These are phyloP conservation scores for Colletotrichum coccodes DNA, from an alignment of 2,329 filamentous ascomycete species.

Conservation along the genomic window DNA sequence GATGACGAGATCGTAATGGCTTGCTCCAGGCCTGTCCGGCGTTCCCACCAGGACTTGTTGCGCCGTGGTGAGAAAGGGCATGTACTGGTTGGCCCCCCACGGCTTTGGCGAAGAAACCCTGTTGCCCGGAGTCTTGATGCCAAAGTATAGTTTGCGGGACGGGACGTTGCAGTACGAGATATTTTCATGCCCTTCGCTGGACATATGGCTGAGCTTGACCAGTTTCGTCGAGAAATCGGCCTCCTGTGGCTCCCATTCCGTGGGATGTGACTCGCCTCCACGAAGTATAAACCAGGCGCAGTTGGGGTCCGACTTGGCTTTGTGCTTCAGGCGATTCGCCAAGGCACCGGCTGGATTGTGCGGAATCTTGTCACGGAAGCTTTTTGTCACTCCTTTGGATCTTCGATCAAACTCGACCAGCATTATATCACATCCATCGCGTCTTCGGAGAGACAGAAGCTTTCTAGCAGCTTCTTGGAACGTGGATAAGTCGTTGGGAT, in stretches of 20 bases:
- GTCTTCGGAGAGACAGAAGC: slow-evolving; percentile 36
- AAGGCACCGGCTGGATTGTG: background rate
- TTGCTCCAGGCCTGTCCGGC: background rate
- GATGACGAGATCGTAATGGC: slow-evolving; percentile 11
- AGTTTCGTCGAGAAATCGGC: slow-evolving; percentile 30
- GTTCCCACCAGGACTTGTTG: slow-evolving; percentile 40
- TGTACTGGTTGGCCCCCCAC: slow-evolving; percentile 41
- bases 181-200: background rate
- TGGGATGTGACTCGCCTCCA: slow-evolving; percentile 4
- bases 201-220: slow-evolving; percentile 2
- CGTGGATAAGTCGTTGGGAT: slow-evolving; percentile 33
- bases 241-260: slow-evolving; percentile 36
- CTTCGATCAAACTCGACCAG: slow-evolving; percentile 14
- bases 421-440: slow-evolving; percentile 6
- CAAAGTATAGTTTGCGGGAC: background rate
- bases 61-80: slow-evolving; percentile 36
- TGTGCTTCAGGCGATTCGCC: background rate
- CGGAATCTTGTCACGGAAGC: background rate
- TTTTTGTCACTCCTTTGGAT: background rate
- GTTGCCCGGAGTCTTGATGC: background rate
- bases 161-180: slow-evolving; percentile 27
- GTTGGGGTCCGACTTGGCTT: background rate
- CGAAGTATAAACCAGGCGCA: slow-evolving; percentile 37
- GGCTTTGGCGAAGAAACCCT: background rate
- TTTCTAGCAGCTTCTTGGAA: slow-evolving; percentile 36